phyloP scores from a whole-genome alignment of 2,329 filamentous ascomycete genomes.

The Geosmithia putterillii region DNA sequence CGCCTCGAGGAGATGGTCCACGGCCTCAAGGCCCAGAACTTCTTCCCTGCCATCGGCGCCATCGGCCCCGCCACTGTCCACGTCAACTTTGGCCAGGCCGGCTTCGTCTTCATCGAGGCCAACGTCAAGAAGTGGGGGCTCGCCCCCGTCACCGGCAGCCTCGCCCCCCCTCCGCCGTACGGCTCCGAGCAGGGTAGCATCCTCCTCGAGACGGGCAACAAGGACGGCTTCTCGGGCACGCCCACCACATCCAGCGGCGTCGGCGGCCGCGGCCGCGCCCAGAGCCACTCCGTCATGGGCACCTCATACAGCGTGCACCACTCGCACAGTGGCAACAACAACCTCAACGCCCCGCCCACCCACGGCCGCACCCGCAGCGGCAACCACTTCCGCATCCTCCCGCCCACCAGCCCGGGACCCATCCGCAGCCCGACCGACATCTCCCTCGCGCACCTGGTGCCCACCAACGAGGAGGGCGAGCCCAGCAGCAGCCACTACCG shows the following conservation, averaged over 20 bases:
- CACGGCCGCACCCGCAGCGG: slow-evolving; percentile 68
- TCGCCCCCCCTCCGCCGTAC: slow-evolving; percentile 91
- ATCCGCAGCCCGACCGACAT: slow-evolving; percentile 90
- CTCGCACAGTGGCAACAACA: neutral
- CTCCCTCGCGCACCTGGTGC: slow-evolving; percentile 75
- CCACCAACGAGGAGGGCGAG: slow-evolving; percentile 59
- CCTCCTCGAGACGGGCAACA: slow-evolving; percentile 72
- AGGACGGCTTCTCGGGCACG: slow-evolving; percentile 35
- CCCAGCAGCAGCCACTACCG: slow-evolving; percentile 14
- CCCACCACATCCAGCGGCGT: no score
- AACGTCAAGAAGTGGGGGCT: slow-evolving; percentile 99
- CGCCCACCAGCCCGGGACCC: slow-evolving; percentile 78
- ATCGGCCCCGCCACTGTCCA: slow-evolving; percentile 88
- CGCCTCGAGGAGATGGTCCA: slow-evolving; percentile 90
- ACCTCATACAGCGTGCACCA: slow-evolving; percentile 20
- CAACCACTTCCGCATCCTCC: slow-evolving; percentile 56
- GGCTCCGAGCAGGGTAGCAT: slow-evolving; percentile 96
- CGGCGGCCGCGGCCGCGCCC: slow-evolving; percentile 17
- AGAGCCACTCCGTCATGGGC: slow-evolving; percentile 31
- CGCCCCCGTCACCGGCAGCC: slow-evolving; percentile 86
- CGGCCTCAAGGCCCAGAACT: slow-evolving; percentile 87
- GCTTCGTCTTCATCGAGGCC: slow-evolving; percentile 97
- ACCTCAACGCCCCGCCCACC: slow-evolving; percentile 24
- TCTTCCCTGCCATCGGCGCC: slow-evolving; percentile 94
- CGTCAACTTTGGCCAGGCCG: slow-evolving; percentile 95